A percentile compares a stretch with the other conserved stretches of the same genome.
These are phyloP conservation scores for Macaranga tanarius DNA, from an alignment of 441 rosid species.

Conservation along the genomic window DNA sequence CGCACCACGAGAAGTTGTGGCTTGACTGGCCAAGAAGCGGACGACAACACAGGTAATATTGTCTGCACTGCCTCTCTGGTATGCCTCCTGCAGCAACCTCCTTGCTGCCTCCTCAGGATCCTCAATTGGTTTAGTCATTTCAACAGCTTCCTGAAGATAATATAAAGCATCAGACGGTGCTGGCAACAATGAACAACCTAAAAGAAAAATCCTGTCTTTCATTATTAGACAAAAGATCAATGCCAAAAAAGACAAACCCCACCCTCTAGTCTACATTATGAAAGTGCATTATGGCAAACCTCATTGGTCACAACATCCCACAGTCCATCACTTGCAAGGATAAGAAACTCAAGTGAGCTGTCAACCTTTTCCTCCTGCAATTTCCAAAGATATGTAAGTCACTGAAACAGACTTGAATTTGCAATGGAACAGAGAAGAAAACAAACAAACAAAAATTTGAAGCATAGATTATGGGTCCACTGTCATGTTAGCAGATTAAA, in stretches of 20 bases:
- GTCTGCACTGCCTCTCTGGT: conserved; percentile 92
- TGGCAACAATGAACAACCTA: neutral
- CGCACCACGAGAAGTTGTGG: conserved; percentile 34
- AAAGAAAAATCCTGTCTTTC: neutral
- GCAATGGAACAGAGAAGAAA: neutral
- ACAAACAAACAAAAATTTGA: neutral
- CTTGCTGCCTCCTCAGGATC: conserved; percentile 89
- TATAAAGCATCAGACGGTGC: conserved; percentile 7
- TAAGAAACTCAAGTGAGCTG: conserved; percentile 89
- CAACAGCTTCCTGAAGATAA: conserved; percentile 76
- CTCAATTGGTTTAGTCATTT: conserved; percentile 58
- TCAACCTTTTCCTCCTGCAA: conserved; percentile 89
- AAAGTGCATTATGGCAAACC: conserved; percentile 38
- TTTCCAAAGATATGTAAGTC: conserved; percentile 13
- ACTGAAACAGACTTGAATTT: neutral
- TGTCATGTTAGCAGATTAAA: neutral
- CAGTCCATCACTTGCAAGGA: conserved; percentile 97
- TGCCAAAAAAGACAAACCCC: neutral
- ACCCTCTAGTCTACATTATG: neutral
- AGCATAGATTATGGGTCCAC: neutral
- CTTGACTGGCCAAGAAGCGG: conserved; percentile 66
- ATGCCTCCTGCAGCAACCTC: conserved; percentile 83
- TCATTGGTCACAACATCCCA: conserved; percentile 98
- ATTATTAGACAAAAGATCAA: neutral
- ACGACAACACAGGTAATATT: conserved; percentile 95